phyloP scores from a whole-genome alignment of 441 rosid genomes.

The Corymbia calophylla region DNA sequence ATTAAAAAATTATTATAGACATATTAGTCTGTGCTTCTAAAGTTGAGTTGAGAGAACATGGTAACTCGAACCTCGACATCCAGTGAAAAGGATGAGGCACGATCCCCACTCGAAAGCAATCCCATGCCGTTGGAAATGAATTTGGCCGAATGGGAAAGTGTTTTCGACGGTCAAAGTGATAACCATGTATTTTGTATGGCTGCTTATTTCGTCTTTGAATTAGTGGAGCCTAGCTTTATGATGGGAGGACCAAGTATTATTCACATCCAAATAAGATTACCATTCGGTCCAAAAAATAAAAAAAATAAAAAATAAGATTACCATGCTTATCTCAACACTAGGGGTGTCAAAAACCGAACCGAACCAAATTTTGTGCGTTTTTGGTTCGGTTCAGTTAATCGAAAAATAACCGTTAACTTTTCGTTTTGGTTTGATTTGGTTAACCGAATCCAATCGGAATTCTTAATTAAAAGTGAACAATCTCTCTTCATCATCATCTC shows the following conservation, averaged over 20 bases:
- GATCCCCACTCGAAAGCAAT: background rate
- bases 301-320: background rate
- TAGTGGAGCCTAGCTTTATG: background rate
- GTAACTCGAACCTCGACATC: background rate
- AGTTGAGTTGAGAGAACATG: background rate
- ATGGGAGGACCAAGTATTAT: background rate
- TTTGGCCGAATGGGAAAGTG: background rate
- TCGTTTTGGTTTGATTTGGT: too few species aligned
- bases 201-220: background rate
- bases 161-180: background rate
- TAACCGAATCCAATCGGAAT: too few species aligned
- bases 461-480: too few species aligned
- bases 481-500: too few species aligned
- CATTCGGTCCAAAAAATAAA: too few species aligned
- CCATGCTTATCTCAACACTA: rapidly evolving
- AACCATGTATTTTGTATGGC: background rate
- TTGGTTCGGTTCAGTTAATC: too few species aligned
- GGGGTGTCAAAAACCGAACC: too few species aligned
- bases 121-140: background rate
- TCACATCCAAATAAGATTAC: background rate
- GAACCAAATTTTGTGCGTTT: too few species aligned
- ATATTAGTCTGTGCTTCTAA: rapidly evolving
- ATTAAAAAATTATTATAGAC: background rate
- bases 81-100: background rate
- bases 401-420: too few species aligned